phyloP scores from a whole-genome alignment of 805 yeast genomes.

The Pichia paraexigua region DNA sequence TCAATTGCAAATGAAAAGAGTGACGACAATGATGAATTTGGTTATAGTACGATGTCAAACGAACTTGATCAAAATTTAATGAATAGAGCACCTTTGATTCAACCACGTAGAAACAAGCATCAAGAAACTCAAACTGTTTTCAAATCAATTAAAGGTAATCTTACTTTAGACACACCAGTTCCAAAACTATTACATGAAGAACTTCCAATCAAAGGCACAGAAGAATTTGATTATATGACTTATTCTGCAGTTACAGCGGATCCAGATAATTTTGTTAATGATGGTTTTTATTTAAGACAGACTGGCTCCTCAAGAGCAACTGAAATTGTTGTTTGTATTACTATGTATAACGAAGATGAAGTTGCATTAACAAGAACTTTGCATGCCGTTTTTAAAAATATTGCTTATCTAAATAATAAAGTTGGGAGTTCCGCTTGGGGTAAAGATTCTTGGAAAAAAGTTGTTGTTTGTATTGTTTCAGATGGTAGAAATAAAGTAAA shows the following conservation, averaged over 20 bases:
- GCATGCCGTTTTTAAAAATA: slow-evolving; percentile 89
- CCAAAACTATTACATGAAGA: slow-evolving; percentile 83
- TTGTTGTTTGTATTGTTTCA: slow-evolving; percentile 83
- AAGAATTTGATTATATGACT: slow-evolving; percentile 93
- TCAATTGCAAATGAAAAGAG: slow-evolving; percentile 8
- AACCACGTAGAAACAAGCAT: slow-evolving; percentile 32
- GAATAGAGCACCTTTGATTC: slow-evolving; percentile 19
- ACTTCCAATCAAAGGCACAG: slow-evolving; percentile 79
- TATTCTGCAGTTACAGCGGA: slow-evolving; percentile 95
- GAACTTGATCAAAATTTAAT: slow-evolving; percentile 9
- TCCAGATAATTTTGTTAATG: slow-evolving; percentile 73
- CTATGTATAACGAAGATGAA: slow-evolving; percentile 97
- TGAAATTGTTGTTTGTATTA: slow-evolving; percentile 84
- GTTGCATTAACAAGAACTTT: slow-evolving; percentile 82
- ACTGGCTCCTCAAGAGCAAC: slow-evolving; percentile 85
- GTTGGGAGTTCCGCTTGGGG: slow-evolving; percentile 89
- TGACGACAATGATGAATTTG: slow-evolving; percentile 13
- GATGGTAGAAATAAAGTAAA: slow-evolving; percentile 91
- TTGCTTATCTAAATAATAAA: slow-evolving; percentile 80
- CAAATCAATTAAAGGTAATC: slow-evolving; percentile 67
- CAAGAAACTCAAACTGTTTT: slow-evolving; percentile 49
- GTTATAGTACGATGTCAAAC: slow-evolving; percentile 4
- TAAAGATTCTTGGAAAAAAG: slow-evolving; percentile 91
- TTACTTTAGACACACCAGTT: slow-evolving; percentile 88
- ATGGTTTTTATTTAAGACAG: slow-evolving; percentile 82